A percentile compares a stretch with the other conserved stretches of the same genome.
These are phyloP conservation scores for Theileria annulata DNA, from an alignment of 169 alveolate species.

Conservation along the genomic window DNA sequence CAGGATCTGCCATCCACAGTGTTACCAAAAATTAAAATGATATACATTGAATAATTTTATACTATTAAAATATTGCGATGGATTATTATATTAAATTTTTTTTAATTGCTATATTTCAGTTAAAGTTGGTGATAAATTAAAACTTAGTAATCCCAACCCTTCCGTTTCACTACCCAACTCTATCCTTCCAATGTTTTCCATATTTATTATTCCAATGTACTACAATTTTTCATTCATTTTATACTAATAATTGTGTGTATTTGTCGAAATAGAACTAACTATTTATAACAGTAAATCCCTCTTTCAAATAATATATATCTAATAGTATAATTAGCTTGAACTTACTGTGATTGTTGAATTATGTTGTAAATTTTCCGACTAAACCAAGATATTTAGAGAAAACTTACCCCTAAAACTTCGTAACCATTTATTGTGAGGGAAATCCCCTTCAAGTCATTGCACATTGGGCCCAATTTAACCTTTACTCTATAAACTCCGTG, in stretches of 20 bases:
- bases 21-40: neutral
- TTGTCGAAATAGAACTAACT: neutral
- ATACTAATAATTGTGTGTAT: neutral
- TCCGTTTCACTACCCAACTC: slow-evolving; percentile 47
- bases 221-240: neutral
- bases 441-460: slow-evolving; percentile 17
- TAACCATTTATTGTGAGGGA: slow-evolving; percentile 45
- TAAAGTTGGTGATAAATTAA: slow-evolving; percentile 33
- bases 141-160: slow-evolving; percentile 44
- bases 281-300: no score
- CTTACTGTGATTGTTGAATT: slow-evolving; percentile 54
- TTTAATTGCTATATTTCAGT: slow-evolving; percentile 13
- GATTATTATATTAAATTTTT: no score
- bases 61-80: no score
- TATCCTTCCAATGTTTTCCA: slow-evolving; percentile 56
- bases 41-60: neutral
- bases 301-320: neutral
- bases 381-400: neutral
- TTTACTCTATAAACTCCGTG: slow-evolving; percentile 44
- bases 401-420: slow-evolving; percentile 46
- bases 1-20: slow-evolving; percentile 8
- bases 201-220: slow-evolving; percentile 43
- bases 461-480: slow-evolving; percentile 32
- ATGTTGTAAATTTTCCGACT: slow-evolving; percentile 52
- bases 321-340: neutral